Conservation (phyloP, 2,329 filamentous ascomycete species). For the Pyrenochaeta sp. region DNA sequence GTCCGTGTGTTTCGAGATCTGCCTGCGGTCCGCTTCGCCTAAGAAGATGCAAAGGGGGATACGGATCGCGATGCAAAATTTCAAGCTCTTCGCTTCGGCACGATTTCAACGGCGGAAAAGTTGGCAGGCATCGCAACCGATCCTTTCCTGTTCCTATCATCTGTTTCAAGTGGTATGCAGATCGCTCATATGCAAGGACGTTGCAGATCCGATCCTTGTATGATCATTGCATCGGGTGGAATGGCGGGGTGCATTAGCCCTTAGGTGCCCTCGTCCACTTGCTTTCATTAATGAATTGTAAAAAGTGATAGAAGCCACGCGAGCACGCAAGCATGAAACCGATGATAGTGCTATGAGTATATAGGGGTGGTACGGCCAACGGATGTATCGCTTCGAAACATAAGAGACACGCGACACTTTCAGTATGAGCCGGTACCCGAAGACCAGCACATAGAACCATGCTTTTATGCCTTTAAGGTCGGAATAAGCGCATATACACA, state of each 20-base stretch:
- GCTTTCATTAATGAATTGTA: too few relatives aligned
- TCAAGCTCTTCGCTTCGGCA: too few relatives aligned
- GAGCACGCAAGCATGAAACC: background rate
- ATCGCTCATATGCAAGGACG: constrained; percentile 1
- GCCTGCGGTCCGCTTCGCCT: too few relatives aligned
- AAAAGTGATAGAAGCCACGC: background rate
- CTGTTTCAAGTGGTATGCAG: background rate
- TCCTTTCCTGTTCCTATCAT: background rate
- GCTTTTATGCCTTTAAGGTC: background rate
- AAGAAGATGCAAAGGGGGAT: too few relatives aligned
- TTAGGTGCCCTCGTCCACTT: background rate
- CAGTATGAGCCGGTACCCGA: background rate
- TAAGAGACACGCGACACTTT: background rate
- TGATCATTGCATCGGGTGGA: background rate
- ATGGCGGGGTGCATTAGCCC: background rate
- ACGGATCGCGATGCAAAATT: too few relatives aligned
- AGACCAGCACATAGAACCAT: background rate
- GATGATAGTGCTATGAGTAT: background rate
- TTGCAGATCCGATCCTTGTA: background rate
- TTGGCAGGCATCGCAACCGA: background rate
- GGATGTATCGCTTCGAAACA: background rate
- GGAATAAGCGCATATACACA: background rate
- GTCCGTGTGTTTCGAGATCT: background rate
- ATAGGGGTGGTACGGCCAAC: background rate
- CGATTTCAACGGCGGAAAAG: background rate